Evolutionary conservation across 192 early-diverging fungal genomes (phyloP), one percentile per base, ranked within the genome.

Genomic region (Chytriomyces sp.): DNA sequence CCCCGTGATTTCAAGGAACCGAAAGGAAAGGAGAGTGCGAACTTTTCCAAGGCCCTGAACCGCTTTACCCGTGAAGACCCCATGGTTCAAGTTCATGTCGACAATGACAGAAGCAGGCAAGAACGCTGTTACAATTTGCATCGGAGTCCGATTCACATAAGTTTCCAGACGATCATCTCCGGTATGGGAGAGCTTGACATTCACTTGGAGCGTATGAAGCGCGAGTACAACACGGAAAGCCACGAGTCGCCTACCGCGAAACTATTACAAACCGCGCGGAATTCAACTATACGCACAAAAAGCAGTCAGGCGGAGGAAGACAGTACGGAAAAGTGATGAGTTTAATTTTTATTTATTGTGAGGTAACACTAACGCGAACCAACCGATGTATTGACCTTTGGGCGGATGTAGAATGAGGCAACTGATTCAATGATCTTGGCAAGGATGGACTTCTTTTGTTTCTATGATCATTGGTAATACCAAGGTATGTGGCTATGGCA

Each of bases 231-330:
- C 72, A 91, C 94, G 31, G 97, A 99, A 99, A 99, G 76, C 97
- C 97, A 26, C 94, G 91, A 77, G 97, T 99, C 40, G 95, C 97
- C 25, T 99, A 95, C 92, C 89, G 97, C 62, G 97, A 99, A 78
- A 93, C 97, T 26, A 89, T 95, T 67, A 89, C 87, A 5, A 70
- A 77, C 37, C 79, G 85, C 54, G 83, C 90, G 56, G 82, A 86
- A 63, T 97, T 99, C 80, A 89, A 92, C 78, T 99, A 96, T 85
- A 98, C 95, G 0, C 97, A 99, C 85, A 97, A 97, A 91, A 99
- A 99, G 83, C 97, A 99, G 82, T 88, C 89, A 61, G 97, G 97
- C 65, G 97, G 97, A 73, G 86, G 94, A 41, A 95, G 97, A 72
- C 97, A 99, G 82, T 99, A 92, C 74, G 97, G 87, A 75, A 89